phyloP scores from a whole-genome alignment of 306 rosid genomes.

The Prunus mume region DNA sequence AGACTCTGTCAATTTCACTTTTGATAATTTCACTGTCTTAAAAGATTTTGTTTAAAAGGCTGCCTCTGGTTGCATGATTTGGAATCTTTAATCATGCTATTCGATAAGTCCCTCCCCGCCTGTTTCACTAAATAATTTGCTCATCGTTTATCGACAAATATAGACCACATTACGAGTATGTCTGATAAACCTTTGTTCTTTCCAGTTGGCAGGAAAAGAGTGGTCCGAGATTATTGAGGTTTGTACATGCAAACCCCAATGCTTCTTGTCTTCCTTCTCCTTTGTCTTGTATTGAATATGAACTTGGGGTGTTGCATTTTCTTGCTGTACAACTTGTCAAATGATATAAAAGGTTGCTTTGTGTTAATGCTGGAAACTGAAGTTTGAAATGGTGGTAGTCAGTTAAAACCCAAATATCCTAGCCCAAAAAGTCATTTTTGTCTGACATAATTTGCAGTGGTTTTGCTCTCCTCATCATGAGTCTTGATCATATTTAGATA shows the following conservation, averaged over 20 bases:
- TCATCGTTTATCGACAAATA: not conserved
- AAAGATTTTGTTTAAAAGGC: not conserved
- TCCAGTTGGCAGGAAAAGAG: constrained; percentile 82
- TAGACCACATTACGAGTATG: too few species aligned
- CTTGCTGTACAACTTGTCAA: not conserved
- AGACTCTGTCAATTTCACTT: constrained; percentile 5
- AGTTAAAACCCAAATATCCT: constrained; percentile 39
- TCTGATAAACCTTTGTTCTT: constrained; percentile 21
- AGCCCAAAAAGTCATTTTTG: constrained; percentile 25
- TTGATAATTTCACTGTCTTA: not conserved
- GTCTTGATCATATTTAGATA: too few species aligned
- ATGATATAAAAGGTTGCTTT: not conserved
- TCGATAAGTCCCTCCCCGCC: not conserved
- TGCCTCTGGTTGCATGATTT: not conserved
- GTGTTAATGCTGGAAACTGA: constrained; percentile 1
- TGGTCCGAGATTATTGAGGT: constrained; percentile 90
- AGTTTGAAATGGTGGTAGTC: constrained; percentile 22
- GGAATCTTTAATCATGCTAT: not conserved
- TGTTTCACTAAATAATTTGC: not conserved
- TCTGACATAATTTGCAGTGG: constrained; percentile 31
- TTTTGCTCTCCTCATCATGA: too few species aligned
- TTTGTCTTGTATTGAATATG: constrained; percentile 2
- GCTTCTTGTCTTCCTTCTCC: not conserved
- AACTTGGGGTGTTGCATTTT: constrained; percentile 19
- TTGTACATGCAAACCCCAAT: constrained; percentile 28